Percentiles rank a stretch among this genome's conserved stretches.
These are phyloP conservation scores for Elsinoe necatrix DNA, from an alignment of 2,329 filamentous ascomycete genomes.

Conservation along the genomic window DNA sequence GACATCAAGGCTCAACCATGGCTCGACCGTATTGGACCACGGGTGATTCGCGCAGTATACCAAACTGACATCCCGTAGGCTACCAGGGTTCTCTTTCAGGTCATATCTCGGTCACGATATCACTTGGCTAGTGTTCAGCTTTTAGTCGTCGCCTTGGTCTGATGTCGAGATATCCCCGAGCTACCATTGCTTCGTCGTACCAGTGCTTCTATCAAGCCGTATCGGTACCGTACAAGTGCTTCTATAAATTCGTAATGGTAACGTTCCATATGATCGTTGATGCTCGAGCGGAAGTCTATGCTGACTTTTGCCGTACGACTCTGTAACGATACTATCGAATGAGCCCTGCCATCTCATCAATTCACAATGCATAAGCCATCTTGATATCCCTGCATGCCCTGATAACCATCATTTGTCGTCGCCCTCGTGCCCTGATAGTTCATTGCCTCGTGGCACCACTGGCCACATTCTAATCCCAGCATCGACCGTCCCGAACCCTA, in stretches of 20 bases:
- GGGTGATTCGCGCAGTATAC: background rate
- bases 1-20: background rate
- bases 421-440: background rate
- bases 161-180: conserved; percentile 6
- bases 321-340: conserved; percentile 1
- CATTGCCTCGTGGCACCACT: background rate
- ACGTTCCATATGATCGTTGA: background rate
- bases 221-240: background rate
- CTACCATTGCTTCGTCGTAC: background rate
- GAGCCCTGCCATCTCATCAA: background rate
- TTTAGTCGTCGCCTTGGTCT: background rate
- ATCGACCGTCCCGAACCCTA: conserved; percentile 28
- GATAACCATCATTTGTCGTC: background rate
- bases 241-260: background rate
- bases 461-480: background rate
- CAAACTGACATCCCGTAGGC: background rate
- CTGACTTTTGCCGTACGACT: background rate
- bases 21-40: background rate
- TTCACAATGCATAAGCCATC: background rate
- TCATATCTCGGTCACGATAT: background rate
- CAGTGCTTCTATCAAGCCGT: background rate
- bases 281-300: background rate
- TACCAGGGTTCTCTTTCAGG: background rate
- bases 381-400: background rate
- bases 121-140: background rate